These are phyloP conservation scores for Suhomyces pyralidae DNA, from an alignment of 805 yeast species.

Conservation along the genomic window DNA sequence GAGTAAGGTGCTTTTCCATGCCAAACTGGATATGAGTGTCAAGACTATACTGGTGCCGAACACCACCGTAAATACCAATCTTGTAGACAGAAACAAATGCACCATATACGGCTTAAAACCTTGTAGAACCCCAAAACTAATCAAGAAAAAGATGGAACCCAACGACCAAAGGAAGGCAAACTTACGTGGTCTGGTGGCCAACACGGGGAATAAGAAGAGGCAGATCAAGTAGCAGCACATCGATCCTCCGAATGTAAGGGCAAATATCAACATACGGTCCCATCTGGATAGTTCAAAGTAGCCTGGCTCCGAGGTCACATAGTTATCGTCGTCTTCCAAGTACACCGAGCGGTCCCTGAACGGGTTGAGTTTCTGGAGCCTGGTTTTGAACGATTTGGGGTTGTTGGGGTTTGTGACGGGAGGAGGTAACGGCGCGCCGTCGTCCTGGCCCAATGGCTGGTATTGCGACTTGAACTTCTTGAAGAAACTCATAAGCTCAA, in stretches of 20 bases:
- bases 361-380: slow-evolving; percentile 38
- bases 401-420: slow-evolving; percentile 31
- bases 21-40: slow-evolving; percentile 37
- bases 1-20: slow-evolving; percentile 35
- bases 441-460: slow-evolving; percentile 32
- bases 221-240: slow-evolving; percentile 41
- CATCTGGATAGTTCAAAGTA: slow-evolving; percentile 42
- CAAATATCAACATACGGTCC: slow-evolving; percentile 47
- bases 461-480: slow-evolving; percentile 29
- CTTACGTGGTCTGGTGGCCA: slow-evolving; percentile 42
- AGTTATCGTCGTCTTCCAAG: slow-evolving; percentile 41
- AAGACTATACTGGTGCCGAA: slow-evolving; percentile 38
- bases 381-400: slow-evolving; percentile 23
- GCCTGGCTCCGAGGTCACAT: slow-evolving; percentile 44
- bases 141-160: slow-evolving; percentile 44
- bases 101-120: slow-evolving; percentile 39
- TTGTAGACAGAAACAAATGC: slow-evolving; percentile 41
- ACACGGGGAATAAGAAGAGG: slow-evolving; percentile 41
- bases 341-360: slow-evolving; percentile 36
- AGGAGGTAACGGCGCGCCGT: slow-evolving; percentile 35
- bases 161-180: slow-evolving; percentile 48
- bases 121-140: slow-evolving; percentile 46
- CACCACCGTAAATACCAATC: slow-evolving; percentile 37
- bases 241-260: slow-evolving; percentile 42
- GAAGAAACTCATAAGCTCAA: slow-evolving; percentile 35